Percentiles rank a stretch among this genome's conserved stretches.
These are phyloP conservation scores for Astraeus odoratus DNA, from an alignment of 768 basidiomycete genomes.

Conservation along the genomic window DNA sequence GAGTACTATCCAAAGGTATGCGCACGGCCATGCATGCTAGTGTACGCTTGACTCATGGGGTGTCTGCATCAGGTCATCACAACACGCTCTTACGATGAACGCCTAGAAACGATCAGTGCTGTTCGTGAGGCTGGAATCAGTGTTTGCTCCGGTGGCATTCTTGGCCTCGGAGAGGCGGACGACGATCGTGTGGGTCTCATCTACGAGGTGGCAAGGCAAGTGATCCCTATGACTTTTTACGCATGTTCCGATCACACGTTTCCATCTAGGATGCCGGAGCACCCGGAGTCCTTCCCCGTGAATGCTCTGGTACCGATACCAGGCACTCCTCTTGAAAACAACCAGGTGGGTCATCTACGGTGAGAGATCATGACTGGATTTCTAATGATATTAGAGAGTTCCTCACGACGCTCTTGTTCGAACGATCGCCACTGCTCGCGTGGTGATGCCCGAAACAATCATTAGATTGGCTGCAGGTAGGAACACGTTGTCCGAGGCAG, in stretches of 20 bases:
- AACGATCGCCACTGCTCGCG: slow-evolving; percentile 91
- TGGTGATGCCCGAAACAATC: slow-evolving; percentile 87
- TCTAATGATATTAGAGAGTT: slow-evolving; percentile 51
- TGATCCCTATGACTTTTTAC: slow-evolving; percentile 4
- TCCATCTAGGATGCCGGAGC: slow-evolving; percentile 72
- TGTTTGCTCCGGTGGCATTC: slow-evolving; percentile 94
- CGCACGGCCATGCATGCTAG: neutral
- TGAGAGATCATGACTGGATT: neutral
- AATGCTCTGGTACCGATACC: slow-evolving; percentile 95
- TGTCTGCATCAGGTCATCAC: slow-evolving; percentile 72
- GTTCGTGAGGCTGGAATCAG: slow-evolving; percentile 95
- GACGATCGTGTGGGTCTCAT: slow-evolving; percentile 89
- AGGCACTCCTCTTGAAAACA: slow-evolving; percentile 88
- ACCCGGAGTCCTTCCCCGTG: slow-evolving; percentile 98
- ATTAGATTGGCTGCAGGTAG: slow-evolving; percentile 93
- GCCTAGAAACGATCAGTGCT: slow-evolving; percentile 80
- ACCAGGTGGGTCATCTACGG: slow-evolving; percentile 51
- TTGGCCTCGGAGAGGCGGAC: slow-evolving; percentile 90
- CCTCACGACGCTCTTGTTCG: slow-evolving; percentile 79
- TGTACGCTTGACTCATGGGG: slow-evolving; percentile 1
- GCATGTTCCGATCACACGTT: slow-evolving; percentile 3
- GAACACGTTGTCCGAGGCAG: slow-evolving; percentile 79
- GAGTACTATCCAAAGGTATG: slow-evolving; percentile 90
- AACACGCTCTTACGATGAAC: slow-evolving; percentile 89
- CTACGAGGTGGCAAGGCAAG: slow-evolving; percentile 86